Base-by-base conservation (phyloP, 2,329 filamentous ascomycete genomes). In the Cladophialophora chaetospira region DNA sequence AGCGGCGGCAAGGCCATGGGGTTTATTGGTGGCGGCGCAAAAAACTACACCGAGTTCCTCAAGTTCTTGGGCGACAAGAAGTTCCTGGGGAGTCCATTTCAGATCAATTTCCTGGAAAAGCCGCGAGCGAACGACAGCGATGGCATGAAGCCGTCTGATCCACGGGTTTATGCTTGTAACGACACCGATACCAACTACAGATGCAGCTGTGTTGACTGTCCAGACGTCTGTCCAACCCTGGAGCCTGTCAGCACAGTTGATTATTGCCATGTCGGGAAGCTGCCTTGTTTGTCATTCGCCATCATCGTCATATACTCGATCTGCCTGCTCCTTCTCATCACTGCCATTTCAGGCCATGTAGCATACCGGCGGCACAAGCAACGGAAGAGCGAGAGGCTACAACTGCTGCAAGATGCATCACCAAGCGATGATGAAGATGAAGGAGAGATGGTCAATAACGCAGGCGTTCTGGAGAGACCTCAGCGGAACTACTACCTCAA, bases 61-160 rank as follows among this genome's bases (percentile, higher is more conserved):
- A 93, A 92, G 68, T 99, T 97, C 67, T 75, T 99, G 29, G 94
- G 94, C 13, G 87, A 96, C 72, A 93, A 96, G 78, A 95, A 95
- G 72, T 80, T 87, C 2, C 68, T 84, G 28, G 95, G 95, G 3
- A 97, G 93, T 55, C 94, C 94, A 0, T 99, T 99, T 73, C 94
- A 99, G 77, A 97, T 99, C 76, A 95, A 99, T 77, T 99, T 94
- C 67, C 65, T 67, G 44, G 75, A 93, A 84, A 8, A 77, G 73
- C 63, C 83, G 72, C 58, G 77, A 72, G 72, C 82, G 5, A 72
- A 79, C 9, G 84, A 89, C 46, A 80, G 84, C 0, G 48, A 61
- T 17, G 79, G 77, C n/a, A 95, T 97, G 88, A 70, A 80, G 8
- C 78, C 91, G 0, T 77, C 87, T 63, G 76, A 88, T 29, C 88